phyloP scores from a whole-genome alignment of 257 asterid species.

The Ballota nigra region DNA sequence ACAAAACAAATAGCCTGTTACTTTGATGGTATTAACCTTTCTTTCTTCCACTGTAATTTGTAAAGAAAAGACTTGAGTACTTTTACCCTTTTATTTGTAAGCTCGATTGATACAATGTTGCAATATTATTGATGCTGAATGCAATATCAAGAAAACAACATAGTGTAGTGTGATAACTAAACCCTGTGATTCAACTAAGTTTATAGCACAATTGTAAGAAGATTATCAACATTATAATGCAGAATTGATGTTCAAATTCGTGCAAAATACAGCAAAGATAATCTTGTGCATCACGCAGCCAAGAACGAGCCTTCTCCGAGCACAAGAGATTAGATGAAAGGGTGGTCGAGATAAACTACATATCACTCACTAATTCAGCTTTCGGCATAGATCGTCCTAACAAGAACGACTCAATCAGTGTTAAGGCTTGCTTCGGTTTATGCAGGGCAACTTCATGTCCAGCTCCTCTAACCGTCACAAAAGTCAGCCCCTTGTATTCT shows the following conservation, averaged over 20 bases:
- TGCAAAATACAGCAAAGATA: neutral
- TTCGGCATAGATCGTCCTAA: constrained; percentile 65
- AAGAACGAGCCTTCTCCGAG: neutral
- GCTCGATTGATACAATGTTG: neutral
- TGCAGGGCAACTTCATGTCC: constrained; percentile 93
- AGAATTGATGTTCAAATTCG: neutral
- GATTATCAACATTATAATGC: neutral
- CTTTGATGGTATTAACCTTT: neutral
- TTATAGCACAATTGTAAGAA: neutral
- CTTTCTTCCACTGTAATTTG: neutral
- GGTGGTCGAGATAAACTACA: constrained; percentile 20
- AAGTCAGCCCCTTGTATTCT: constrained; percentile 75
- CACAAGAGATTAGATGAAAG: neutral
- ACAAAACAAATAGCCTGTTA: constrained; percentile 2
- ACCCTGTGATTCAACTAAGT: neutral
- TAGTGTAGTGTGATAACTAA: neutral
- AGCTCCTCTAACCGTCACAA: constrained; percentile 83
- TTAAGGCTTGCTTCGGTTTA: constrained; percentile 75
- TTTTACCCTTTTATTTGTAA: neutral
- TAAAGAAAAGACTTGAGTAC: neutral
- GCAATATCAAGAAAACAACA: neutral
- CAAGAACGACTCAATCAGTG: constrained; percentile 58
- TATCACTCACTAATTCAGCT: constrained; percentile 39
- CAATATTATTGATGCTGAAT: neutral
- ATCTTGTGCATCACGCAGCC: constrained; percentile 1